Evolutionary conservation across 345 rosid species (phyloP), one percentile per base, ranked within the genome.

Genomic region (Moricandia moricandioides): DNA sequence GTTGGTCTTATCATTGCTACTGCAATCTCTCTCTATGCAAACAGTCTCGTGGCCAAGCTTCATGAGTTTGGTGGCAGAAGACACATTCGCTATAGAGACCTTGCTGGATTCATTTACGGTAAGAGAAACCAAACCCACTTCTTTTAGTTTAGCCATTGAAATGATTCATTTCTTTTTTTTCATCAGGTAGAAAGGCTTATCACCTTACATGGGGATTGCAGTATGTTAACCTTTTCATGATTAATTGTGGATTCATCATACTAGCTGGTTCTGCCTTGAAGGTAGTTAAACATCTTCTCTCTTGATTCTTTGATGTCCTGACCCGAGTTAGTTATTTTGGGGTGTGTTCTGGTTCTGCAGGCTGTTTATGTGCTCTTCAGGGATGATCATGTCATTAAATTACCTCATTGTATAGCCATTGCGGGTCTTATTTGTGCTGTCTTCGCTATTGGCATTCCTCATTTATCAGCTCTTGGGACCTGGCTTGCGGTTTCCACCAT

Each of bases 101-200:
- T 52, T 52, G 57, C 57, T 52, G 56, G 56, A 16, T 49, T 49
- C 56, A 49, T 49, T 49, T 49, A 49, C 56, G 56, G 56, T 49
- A 49, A 47, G 7, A 14, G 14, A 47, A 21, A 47, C 52, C 52
- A 47, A 45, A 47, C 16, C 24, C n/a, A n/a, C n/a, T n/a, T n/a
- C n/a, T n/a, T n/a, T n/a, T n/a, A n/a, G n/a, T n/a, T n/a, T n/a
- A n/a, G n/a, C 6, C 57, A 17, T 52, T 52, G 57, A 7, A 52
- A 8, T 52, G 57, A 17, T 52, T 52, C 8, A 8, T 52, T 27
- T 17, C 26, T 52, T 45, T 0, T 16, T 18, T 52, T n/a, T n/a
- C 3, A 52, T 17, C 57, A 52, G 26, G 57, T 52, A 52, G 12
- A 17, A 52, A 52, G 57, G 26, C 57, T 17, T 52, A 52, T 52